These are phyloP conservation scores for Macrolepiota albuminosa DNA, from an alignment of 768 basidiomycete species.

Conservation along the genomic window DNA sequence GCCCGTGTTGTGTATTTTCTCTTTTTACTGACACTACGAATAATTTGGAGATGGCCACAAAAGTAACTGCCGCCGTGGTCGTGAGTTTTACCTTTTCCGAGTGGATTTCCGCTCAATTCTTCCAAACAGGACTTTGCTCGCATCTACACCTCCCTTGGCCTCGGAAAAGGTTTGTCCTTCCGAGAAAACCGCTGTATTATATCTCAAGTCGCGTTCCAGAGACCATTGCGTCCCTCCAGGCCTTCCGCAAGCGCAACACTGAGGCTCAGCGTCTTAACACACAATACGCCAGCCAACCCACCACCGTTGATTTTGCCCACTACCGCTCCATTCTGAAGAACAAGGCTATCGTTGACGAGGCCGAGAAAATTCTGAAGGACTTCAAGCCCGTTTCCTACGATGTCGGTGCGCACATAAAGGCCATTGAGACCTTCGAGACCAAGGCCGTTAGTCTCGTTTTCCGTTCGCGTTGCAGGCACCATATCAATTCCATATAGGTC, in stretches of 20 bases:
- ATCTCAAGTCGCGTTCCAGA: constrained; percentile 41
- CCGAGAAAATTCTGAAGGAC: constrained; percentile 79
- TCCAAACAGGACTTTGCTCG: constrained; percentile 70
- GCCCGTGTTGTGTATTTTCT: constrained; percentile 9
- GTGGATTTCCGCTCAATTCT: constrained; percentile 1
- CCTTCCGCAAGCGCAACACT: constrained; percentile 93
- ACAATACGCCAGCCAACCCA: constrained; percentile 63
- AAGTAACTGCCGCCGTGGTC: constrained; percentile 65
- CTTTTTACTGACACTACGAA: constrained; percentile 6
- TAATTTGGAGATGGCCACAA: constrained; percentile 54
- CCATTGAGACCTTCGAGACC: constrained; percentile 93
- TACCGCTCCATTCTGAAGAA: constrained; percentile 94
- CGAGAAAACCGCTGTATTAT: background rate
- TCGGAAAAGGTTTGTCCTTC: constrained; percentile 71
- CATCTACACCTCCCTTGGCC: constrained; percentile 75
- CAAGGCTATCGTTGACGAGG: constrained; percentile 85
- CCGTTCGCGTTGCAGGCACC: background rate
- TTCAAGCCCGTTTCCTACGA: constrained; percentile 98
- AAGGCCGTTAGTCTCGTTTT: constrained; percentile 66
- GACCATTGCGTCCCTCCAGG: constrained; percentile 84
- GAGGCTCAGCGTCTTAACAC: constrained; percentile 77
- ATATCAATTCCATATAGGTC: constrained; percentile 46
- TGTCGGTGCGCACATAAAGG: constrained; percentile 82
- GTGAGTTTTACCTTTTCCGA: constrained; percentile 29
- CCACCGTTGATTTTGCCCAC: constrained; percentile 84